phyloP scores from a whole-genome alignment of 352 stramenopile species.

The Phytophthora macrochlamydospora region DNA sequence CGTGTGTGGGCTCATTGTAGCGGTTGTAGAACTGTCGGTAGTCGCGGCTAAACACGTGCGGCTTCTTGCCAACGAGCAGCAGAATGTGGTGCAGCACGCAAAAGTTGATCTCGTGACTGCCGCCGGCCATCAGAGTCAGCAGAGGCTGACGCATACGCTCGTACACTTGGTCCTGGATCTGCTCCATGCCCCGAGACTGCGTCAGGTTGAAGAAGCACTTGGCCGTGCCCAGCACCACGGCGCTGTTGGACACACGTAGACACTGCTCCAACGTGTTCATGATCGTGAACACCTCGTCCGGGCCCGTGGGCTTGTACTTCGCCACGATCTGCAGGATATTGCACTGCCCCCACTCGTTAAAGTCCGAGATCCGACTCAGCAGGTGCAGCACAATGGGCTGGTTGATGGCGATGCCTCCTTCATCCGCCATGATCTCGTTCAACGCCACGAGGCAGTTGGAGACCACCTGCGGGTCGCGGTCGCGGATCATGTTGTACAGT shows the following conservation, averaged over 20 bases:
- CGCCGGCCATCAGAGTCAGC: constrained; percentile 97
- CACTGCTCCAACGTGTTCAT: constrained; percentile 98
- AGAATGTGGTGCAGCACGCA: constrained; percentile 97
- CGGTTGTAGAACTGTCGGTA: constrained; percentile 98
- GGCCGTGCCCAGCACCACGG: constrained; percentile 96
- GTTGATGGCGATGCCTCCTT: constrained; percentile 98
- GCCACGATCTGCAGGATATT: constrained; percentile 95
- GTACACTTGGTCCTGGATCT: constrained; percentile 90
- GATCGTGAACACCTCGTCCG: constrained; percentile 98
- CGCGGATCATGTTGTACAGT: constrained; percentile 98
- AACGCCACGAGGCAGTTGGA: constrained; percentile 97
- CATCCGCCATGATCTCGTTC: constrained; percentile 97
- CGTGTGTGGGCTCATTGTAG: constrained; percentile 98
- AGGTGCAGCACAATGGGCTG: constrained; percentile 97
- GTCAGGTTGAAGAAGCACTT: constrained; percentile 98
- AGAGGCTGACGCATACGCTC: constrained; percentile 95
- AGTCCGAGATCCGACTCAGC: constrained; percentile 97
- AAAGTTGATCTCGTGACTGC: constrained; percentile 94
- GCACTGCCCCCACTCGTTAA: constrained; percentile 99
- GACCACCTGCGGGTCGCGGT: constrained; percentile 97
- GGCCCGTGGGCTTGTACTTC: constrained; percentile 93
- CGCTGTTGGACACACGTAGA: constrained; percentile 95
- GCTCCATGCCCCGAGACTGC: constrained; percentile 80
- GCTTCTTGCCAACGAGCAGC: constrained; percentile 93
- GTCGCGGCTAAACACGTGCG: constrained; percentile 97